These are phyloP conservation scores for Corymbia maculata DNA, from an alignment of 345 rosid species.

Conservation along the genomic window DNA sequence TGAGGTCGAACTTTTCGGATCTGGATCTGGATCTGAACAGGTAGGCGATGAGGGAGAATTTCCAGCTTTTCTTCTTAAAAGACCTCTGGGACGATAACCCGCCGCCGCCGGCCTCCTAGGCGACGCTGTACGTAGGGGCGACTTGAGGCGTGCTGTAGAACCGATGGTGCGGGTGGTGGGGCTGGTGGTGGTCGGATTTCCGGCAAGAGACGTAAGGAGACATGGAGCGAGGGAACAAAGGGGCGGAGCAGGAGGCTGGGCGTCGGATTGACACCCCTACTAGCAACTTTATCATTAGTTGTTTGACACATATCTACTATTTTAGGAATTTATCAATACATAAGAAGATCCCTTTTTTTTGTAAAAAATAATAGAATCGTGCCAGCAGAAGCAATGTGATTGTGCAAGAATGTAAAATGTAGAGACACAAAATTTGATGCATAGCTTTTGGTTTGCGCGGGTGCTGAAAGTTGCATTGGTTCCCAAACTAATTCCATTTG, in stretches of 20 bases:
- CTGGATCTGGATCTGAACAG: slow-evolving; percentile 71
- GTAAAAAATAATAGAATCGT: no score
- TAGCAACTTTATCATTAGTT: no score
- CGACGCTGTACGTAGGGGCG: slow-evolving; percentile 9
- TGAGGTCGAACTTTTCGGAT: slow-evolving; percentile 18
- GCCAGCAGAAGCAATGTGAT: no score
- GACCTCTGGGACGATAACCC: neutral
- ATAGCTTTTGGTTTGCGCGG: no score
- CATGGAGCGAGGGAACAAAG: slow-evolving; percentile 70
- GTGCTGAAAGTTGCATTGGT: no score
- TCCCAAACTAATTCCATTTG: no score
- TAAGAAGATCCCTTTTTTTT: no score
- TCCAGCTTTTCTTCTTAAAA: slow-evolving; percentile 19
- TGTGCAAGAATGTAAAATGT: no score
- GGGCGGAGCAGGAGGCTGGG: slow-evolving; percentile 16
- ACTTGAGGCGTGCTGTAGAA: slow-evolving; percentile 80
- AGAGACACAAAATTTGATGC: no score
- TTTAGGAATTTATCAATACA: no score
- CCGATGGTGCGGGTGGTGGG: slow-evolving; percentile 6
- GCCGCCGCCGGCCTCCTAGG: neutral
- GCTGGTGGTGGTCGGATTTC: neutral
- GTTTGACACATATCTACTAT: no score
- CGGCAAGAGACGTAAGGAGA: slow-evolving; percentile 60
- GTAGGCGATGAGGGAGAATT: slow-evolving; percentile 33
- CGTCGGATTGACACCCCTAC: neutral